Evolutionary conservation across 2,329 filamentous ascomycete genomes (phyloP), one percentile per base, ranked within the genome.

Genomic region (Nemania sp.): DNA sequence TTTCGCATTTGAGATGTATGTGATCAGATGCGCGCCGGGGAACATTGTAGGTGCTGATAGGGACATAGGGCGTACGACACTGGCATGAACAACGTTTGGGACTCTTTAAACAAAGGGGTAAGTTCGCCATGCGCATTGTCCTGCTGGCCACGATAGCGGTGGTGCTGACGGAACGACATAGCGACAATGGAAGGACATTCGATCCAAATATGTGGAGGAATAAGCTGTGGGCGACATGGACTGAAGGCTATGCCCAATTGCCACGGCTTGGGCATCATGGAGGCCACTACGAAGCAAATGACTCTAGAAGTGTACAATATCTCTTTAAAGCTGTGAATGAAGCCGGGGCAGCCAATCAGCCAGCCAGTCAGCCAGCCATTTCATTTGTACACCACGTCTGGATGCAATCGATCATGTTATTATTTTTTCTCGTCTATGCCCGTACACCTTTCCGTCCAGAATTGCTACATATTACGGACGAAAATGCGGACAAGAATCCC

Each of bases 141-240:
- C 19, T 20, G 17, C n/a, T 41, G 17, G 17, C 12, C 23, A 19
- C 42, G 14, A 34, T 44, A 19, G 14, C 61, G 31, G 14, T n/a
- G n/a, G 36, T 36, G 30, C 20, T 39, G 15, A 64, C 72, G 75
- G 65, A 43, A 43, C 17, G 40, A 24, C 42, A 66, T 70, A 97
- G 93, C 91, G 93, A 70, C 93, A 97, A 95, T 97, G 94, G 94
- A 97, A 97, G 84, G 94, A 99, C 75, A 97, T 99, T 80, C 93
- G 95, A 79, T 79, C 86, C 75, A 87, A 83, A 76, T 99, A 96
- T 76, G 75, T 96, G 76, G 80, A 80, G 56, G 83, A 79, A 62
- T 65, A 66, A 57, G 50, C 31, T 49, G 39, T 41, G 37, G 26
- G 58, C 51, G 50, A 26, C 33, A 6, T n/a, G 39, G 49, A 36